Conservation (phyloP, 306 rosid species). For the Glycine soja region DNA sequence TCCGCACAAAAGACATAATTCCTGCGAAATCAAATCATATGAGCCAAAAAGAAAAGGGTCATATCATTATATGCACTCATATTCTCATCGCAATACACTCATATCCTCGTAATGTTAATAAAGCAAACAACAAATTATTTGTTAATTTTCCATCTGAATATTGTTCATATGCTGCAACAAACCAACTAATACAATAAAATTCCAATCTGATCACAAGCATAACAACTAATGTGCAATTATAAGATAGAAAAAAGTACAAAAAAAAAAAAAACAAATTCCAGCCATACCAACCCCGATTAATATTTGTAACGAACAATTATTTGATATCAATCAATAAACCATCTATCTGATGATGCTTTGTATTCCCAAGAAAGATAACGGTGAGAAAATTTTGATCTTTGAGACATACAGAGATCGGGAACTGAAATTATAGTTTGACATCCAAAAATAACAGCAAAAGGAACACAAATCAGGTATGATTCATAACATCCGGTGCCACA, state of each 20-base stretch:
- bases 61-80: background rate
- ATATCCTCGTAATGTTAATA: too few species aligned
- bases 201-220: background rate
- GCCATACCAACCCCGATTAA: constrained; percentile 6
- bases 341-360: background rate
- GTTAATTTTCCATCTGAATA: background rate
- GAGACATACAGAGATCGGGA: background rate
- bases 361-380: background rate
- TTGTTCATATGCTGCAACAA: background rate
- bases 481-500: constrained; percentile 24
- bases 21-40: constrained; percentile 53
- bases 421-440: background rate
- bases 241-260: background rate
- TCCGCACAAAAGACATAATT: constrained; percentile 68
- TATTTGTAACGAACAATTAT: background rate
- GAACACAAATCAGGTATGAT: background rate
- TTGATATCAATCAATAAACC: background rate
- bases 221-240: constrained; percentile 22
- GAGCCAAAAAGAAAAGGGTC: constrained; percentile 27
- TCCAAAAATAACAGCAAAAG: constrained; percentile 1
- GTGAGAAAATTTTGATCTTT: background rate
- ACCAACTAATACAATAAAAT: background rate
- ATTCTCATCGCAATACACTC: background rate
- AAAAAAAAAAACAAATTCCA: background rate
- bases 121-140: background rate